Conservation (phyloP, 2,329 filamentous ascomycete genomes). For the Pestalotiopsis sp. region DNA sequence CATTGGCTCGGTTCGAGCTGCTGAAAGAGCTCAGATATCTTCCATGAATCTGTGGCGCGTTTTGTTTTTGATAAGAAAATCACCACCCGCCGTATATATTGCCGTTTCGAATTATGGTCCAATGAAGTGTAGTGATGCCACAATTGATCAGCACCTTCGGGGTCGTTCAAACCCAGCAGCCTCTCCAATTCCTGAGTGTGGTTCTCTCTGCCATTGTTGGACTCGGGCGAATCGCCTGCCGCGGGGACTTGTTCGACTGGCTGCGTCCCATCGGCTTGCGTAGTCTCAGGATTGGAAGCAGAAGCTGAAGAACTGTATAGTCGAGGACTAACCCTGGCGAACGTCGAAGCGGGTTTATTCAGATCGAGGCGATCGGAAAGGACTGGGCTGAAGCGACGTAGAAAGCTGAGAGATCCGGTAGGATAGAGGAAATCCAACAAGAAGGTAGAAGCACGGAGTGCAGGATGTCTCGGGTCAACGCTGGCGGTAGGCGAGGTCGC, state of each 20-base stretch:
- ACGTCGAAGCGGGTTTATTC: slow-evolving; percentile 27
- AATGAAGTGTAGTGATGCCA: slow-evolving; percentile 47
- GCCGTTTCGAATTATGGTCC: slow-evolving; percentile 29
- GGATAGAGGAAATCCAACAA: slow-evolving; percentile 62
- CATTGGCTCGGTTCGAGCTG: slow-evolving; percentile 38
- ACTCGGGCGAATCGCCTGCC: neutral
- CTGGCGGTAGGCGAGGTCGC: neutral
- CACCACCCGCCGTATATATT: slow-evolving; percentile 37
- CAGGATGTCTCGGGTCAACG: slow-evolving; percentile 24
- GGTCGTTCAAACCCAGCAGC: slow-evolving; percentile 20
- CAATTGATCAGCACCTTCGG: slow-evolving; percentile 35
- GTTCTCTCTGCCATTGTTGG: neutral
- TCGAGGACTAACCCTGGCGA: slow-evolving; percentile 24
- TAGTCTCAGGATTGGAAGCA: slow-evolving; percentile 1
- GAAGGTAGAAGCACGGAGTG: slow-evolving; percentile 48
- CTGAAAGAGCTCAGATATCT: slow-evolving; percentile 47
- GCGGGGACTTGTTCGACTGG: neutral
- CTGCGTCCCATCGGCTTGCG: neutral
- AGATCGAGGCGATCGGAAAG: slow-evolving; percentile 24
- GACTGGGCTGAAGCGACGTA: slow-evolving; percentile 37
- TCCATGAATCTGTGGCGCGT: slow-evolving; percentile 45
- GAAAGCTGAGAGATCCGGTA: slow-evolving; percentile 42
- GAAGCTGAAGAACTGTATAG: slow-evolving; percentile 28
- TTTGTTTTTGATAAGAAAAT: slow-evolving; percentile 45
- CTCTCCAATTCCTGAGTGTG: slow-evolving; percentile 21